Evolutionary conservation across 2,329 filamentous ascomycete genomes (phyloP), one percentile per base, ranked within the genome.

Genomic region (Calonectria naviculata): DNA sequence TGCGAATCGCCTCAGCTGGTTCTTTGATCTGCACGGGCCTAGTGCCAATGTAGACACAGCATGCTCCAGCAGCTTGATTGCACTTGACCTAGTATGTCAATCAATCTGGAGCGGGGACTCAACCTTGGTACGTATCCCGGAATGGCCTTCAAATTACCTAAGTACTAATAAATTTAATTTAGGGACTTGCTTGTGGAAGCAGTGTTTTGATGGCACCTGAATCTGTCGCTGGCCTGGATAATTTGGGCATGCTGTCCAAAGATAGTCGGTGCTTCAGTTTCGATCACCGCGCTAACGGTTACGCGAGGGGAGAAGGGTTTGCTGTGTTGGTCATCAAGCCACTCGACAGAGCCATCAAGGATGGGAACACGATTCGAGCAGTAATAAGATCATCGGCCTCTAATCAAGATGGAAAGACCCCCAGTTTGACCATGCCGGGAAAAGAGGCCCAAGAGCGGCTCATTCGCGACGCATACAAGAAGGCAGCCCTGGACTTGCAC

Each of bases 241-340:
- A 71, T 26, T 89, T 91, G 65, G 89, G 88, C 0, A 78, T 89
- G 13, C 84, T 84, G 0, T 73, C 76, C 0, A 75, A 79, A 1
- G 78, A 81, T 19, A 75, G 81, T n/a, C 52, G 68, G 13, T 82
- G 76, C 12, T 78, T 78, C 54, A 79, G 77, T n/a, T 84, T 81
- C n/a, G 82, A 83, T 19, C 42, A 75, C 15, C 71, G 79, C 0
- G 82, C 78, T 0, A 78, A 81, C 31, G 81, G 82, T 0, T 83
- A 81, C 46, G 78, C 72, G 2, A 71, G 81, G 17, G 81, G 81
- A 0, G 79, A 81, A 42, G 73, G 74, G 7, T 54, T 73, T 0
- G 58, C 65, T 6, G 80, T 82, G 0, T 72, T 91, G 0, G 78
- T 91, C 0, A 73, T 92, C 0, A 91, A 91, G 76, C 81, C 78